Evolutionary conservation across 495 filamentous ascomycete species (phyloP), one percentile per base, ranked within the genome.

Genomic region (Letharia columbiana): DNA sequence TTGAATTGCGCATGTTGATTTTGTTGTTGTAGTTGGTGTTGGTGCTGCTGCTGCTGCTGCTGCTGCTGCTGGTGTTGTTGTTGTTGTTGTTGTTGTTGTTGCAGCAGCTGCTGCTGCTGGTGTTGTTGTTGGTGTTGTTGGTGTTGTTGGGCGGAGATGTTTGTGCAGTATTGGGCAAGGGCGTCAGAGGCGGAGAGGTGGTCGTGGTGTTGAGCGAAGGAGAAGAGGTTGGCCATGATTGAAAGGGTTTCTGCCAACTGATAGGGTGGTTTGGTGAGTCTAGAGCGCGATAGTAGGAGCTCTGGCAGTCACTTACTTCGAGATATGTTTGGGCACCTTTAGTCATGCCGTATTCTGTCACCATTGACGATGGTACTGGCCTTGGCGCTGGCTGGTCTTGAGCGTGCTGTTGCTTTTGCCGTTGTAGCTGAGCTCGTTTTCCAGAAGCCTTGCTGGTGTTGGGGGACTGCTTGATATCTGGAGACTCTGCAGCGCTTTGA

Each of bases 211-310:
- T 86, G 84, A 33, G 83, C 86, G 67, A 78, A 88, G 44, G 77
- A 75, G 73, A 89, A 89, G 5, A 91, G 69, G 40, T 85, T 79
- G 71, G 82, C 85, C 88, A 92, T 90, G 64, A 86, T 83, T 11
- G 87, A 87, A 65, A 91, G 85, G 20, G 89, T 87, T 73, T 92
- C 89, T 33, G 87, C 85, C 60, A 89, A 82, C 87, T 89, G 69
- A 3, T 67, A 37, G 18, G 47, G 42, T 17, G 44, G 37, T 33
- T 39, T 68, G 59, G 71, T 33, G 69, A 50, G 63, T 11, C 52
- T 40, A 61, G n/a, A 47, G 17, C n/a, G 67, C 64, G 65, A 50
- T 37, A 39, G 4, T 15, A 63, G n/a, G 23, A 40, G 52, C 37
- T 47, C 12, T 39, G 33, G 31, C 17, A 40, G 20, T 13, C 50